Base-by-base conservation (phyloP, 2,329 filamentous ascomycete genomes). In the Colletotrichum truncatum region DNA sequence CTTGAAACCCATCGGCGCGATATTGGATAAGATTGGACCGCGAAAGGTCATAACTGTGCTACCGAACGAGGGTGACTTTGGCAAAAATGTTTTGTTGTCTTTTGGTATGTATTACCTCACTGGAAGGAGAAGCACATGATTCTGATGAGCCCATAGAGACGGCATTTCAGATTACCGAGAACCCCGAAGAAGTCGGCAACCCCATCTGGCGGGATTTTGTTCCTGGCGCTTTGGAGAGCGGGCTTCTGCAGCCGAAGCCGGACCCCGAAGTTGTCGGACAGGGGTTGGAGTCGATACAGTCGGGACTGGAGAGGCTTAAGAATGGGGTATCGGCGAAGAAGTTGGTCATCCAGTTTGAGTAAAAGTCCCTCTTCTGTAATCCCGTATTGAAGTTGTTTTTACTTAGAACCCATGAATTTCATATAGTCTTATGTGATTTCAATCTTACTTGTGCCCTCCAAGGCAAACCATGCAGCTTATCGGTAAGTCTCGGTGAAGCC, bases 221-320 rank as follows among this genome's bases (percentile, higher is more conserved):
- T 1, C 55, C 55, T 0, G 25, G 11, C 10, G 39, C 61, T 14
- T 25, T 64, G 3, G 14, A n/a, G 11, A 64, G 16, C 6, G 61
- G 56, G 6, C 56, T 38, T 6, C 14, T 60, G 18, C n/a, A 39
- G 12, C 8, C 48, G 3, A 55, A 39, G 18, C 62, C 56, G 1
- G 56, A 61, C 5, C 23, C 48, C 1, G 23, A 46, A 1, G 56
- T 61, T 1, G 56, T 54, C 8, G 56, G 56, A 16, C n/a, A 39
- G 8, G 46, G 61, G 1, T 14, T 61, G 28, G 46, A 60, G n/a
- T 32, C 45, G 28, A 53, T 60, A 3, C 56, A 64, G 16, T 23
- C 4, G 4, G 48, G 48, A 12, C 30, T 55, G 14, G 49, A 51
- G 5, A 28, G 6, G 11, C 18, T 62, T 11, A 64, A 45, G 41